These are phyloP conservation scores for Flaveria bidentis DNA, from an alignment of 129 eudicot genomes.

Conservation along the genomic window DNA sequence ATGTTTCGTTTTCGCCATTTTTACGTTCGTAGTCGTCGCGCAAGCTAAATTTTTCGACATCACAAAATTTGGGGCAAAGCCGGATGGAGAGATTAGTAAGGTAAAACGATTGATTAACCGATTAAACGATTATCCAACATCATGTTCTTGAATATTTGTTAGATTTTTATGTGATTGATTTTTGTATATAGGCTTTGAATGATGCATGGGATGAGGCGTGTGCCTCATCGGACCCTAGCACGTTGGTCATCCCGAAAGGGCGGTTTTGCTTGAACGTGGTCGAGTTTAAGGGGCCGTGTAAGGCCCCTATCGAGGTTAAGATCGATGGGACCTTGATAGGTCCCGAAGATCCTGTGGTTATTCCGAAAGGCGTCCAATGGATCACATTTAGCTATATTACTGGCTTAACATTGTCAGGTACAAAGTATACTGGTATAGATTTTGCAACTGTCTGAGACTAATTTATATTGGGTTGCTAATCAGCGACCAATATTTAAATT, in stretches of 20 bases:
- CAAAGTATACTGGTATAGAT: neutral
- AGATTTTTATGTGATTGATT: neutral
- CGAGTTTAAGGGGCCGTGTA: slow-evolving; percentile 46
- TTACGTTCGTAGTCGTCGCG: neutral
- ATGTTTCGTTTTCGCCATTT: neutral
- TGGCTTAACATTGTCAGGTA: slow-evolving; percentile 47
- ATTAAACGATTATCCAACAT: neutral
- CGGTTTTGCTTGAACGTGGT: slow-evolving; percentile 34
- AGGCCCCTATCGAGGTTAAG: slow-evolving; percentile 32
- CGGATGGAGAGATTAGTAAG: slow-evolving; percentile 35
- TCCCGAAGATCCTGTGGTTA: slow-evolving; percentile 35
- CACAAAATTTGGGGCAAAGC: slow-evolving; percentile 34
- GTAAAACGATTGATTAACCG: neutral
- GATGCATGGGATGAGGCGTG: slow-evolving; percentile 42
- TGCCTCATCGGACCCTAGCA: slow-evolving; percentile 24
- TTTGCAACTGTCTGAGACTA: too few relatives aligned
- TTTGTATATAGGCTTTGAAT: slow-evolving; percentile 15
- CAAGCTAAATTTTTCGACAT: slow-evolving; percentile 32
- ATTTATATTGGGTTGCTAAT: too few relatives aligned
- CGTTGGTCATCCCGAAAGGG: slow-evolving; percentile 28
- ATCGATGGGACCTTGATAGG: slow-evolving; percentile 36
- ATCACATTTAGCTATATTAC: slow-evolving; percentile 44
- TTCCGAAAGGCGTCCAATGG: slow-evolving; percentile 53
- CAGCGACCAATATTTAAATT: too few relatives aligned
- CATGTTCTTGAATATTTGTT: too few relatives aligned